Evolutionary conservation across 805 yeast species (phyloP).

Genomic region (Diddensiella santjacobensis): DNA sequence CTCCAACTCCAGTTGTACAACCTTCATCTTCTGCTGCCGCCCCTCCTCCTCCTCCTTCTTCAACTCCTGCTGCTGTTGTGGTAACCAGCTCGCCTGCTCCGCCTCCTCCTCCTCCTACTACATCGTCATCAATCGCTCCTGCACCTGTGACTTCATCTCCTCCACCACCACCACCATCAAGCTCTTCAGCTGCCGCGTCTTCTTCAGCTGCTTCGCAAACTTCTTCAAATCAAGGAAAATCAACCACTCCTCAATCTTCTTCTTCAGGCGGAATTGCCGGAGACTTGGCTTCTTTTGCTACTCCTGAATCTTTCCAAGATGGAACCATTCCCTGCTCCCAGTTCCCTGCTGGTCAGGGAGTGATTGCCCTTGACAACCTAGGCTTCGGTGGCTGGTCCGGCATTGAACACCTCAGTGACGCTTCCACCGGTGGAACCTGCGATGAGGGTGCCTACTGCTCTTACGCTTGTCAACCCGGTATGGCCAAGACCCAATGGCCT

Average conservation of each 20-base stretch:
- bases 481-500: conserved; percentile 99
- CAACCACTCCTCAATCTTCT: conserved; percentile 32
- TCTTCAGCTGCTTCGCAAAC: conserved; percentile 33
- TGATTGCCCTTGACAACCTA: conserved; percentile 64
- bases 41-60: conserved; percentile 18
- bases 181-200: conserved; percentile 33
- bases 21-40: conserved; percentile 24
- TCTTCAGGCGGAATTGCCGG: conserved; percentile 41
- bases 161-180: conserved; percentile 23
- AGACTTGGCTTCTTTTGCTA: conserved; percentile 52
- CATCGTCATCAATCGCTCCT: conserved; percentile 21
- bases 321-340: conserved; percentile 63
- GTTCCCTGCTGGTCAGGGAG: conserved; percentile 84
- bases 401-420: conserved; percentile 50
- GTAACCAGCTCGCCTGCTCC: conserved; percentile 32
- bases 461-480: conserved; percentile 97
- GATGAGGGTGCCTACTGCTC: conserved; percentile 92
- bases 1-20: conserved; percentile 21
- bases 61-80: conserved; percentile 30
- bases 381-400: conserved; percentile 85
- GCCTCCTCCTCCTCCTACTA: conserved; percentile 23
- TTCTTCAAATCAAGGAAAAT: conserved; percentile 33
- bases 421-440: conserved; percentile 62
- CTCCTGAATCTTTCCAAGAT: conserved; percentile 67
- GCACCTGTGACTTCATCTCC: conserved; percentile 26